Conservation (phyloP, 2,329 filamentous ascomycete species). For the Hypoxylon sp. region DNA sequence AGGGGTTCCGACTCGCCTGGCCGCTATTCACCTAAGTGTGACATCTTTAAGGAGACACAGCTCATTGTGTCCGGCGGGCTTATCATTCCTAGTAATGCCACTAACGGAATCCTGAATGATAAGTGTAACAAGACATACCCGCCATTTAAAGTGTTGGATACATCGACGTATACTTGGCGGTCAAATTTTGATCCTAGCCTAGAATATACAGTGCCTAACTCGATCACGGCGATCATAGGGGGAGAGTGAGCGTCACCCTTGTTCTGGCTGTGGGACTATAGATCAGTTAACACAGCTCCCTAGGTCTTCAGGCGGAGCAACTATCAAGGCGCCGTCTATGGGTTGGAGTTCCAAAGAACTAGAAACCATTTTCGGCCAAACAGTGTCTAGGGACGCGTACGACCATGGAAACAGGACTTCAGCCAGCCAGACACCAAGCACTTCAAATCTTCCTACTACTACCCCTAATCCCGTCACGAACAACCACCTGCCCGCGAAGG, state of each 20-base stretch:
- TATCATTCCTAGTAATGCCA: slow-evolving; percentile 9
- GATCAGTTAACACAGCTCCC: background rate
- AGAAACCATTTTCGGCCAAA: slow-evolving; percentile 33
- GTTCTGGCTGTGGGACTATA: background rate
- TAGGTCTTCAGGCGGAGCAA: slow-evolving; percentile 38
- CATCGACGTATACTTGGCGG: slow-evolving; percentile 41
- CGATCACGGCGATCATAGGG: slow-evolving; percentile 38
- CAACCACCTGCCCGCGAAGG: background rate
- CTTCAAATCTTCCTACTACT: background rate
- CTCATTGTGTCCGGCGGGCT: slow-evolving; percentile 39
- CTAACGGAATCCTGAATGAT: background rate
- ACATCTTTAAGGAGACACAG: slow-evolving; percentile 41
- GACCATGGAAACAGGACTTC: background rate
- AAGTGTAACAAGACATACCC: slow-evolving; percentile 38
- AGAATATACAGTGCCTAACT: slow-evolving; percentile 37
- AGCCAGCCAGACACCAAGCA: background rate
- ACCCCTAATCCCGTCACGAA: background rate
- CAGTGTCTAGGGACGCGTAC: slow-evolving; percentile 32
- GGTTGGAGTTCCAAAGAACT: slow-evolving; percentile 35
- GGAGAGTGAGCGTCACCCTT: slow-evolving; percentile 35
- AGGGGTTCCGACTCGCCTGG: slow-evolving; percentile 9
- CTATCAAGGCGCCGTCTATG: slow-evolving; percentile 18
- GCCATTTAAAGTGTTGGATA: slow-evolving; percentile 41
- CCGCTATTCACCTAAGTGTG: slow-evolving; percentile 33
- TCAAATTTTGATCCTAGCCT: slow-evolving; percentile 34